Evolutionary conservation across 352 stramenopile species (phyloP).

Genomic region (Pythium myriotylum): DNA sequence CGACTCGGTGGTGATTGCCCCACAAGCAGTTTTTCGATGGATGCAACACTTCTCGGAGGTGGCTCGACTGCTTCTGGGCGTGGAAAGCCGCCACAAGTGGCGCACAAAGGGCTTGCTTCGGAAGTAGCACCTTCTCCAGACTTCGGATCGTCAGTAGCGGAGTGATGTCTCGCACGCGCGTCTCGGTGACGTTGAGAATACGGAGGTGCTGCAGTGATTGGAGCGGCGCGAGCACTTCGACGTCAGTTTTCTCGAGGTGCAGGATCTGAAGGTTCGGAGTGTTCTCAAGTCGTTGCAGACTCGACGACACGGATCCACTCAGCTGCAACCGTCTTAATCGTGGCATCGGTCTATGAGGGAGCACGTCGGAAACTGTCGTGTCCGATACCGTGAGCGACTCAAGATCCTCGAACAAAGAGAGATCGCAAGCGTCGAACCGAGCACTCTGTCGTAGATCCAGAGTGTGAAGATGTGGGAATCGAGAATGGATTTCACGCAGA

Average conservation of each 20-base stretch:
- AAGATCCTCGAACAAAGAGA: slow-evolving; percentile 4
- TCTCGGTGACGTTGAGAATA: slow-evolving; percentile 15
- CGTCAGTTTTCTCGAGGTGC: slow-evolving; percentile 7
- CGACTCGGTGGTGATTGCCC: slow-evolving; percentile 3
- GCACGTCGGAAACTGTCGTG: not conserved
- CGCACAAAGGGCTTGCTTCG: slow-evolving; percentile 12
- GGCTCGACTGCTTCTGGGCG: not conserved
- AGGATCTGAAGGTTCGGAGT: slow-evolving; percentile 4
- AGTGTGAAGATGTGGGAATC: slow-evolving; percentile 5
- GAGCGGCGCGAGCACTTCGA: not conserved
- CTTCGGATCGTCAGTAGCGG: slow-evolving; percentile 1
- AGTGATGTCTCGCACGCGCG: slow-evolving; percentile 11
- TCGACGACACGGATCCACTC: not conserved
- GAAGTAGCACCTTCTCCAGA: slow-evolving; percentile 12
- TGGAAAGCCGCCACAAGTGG: slow-evolving; percentile 13
- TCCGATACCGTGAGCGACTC: slow-evolving; percentile 8
- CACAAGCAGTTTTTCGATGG: slow-evolving; percentile 24
- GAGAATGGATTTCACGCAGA: slow-evolving; percentile 11
- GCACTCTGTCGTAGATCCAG: slow-evolving; percentile 11
- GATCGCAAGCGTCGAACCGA: not conserved
- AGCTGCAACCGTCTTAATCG: slow-evolving; percentile 2
- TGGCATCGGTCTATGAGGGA: slow-evolving; percentile 1
- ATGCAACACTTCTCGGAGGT: slow-evolving; percentile 20
- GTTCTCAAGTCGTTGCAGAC: not conserved
- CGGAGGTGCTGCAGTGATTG: slow-evolving; percentile 1